Percentiles rank a stretch among this genome's conserved stretches.
Conservation (phyloP, 2,329 filamentous ascomycete genomes). For the Xylariaceae sp. region DNA sequence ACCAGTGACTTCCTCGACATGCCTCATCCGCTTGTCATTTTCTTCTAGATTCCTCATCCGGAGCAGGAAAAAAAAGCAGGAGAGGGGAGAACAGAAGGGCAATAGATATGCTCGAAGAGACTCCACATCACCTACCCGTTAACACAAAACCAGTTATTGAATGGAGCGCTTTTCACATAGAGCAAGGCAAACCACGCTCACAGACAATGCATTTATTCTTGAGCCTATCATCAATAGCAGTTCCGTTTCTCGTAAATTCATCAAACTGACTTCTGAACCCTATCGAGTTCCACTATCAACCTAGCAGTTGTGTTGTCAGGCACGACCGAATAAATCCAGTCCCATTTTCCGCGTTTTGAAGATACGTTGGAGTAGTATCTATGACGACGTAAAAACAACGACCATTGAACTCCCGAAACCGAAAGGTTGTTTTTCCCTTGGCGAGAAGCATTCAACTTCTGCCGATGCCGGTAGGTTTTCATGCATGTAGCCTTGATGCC, state of each 20-base stretch:
- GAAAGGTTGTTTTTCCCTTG: constrained; percentile 13
- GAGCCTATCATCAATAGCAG: neutral
- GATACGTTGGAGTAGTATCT: constrained; percentile 8
- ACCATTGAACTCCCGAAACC: constrained; percentile 14
- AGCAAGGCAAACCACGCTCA: too few species aligned
- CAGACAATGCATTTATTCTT: too few species aligned
- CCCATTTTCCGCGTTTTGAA: constrained; percentile 9
- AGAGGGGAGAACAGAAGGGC: too few species aligned
- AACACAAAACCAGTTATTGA: too few species aligned
- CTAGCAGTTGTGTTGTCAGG: constrained; percentile 8
- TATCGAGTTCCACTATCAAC: constrained; percentile 11
- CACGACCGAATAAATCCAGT: constrained; percentile 13
- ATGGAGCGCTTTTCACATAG: too few species aligned
- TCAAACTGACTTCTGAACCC: constrained; percentile 8
- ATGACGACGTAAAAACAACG: constrained; percentile 11
- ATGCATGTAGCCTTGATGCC: constrained; percentile 9
- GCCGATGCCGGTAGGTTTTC: constrained; percentile 6
- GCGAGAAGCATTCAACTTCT: constrained; percentile 4
- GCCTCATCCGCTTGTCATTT: too few species aligned
- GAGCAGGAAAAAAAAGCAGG: too few species aligned
- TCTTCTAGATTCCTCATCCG: too few species aligned
- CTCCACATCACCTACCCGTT: too few species aligned
- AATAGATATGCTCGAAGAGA: too few species aligned
- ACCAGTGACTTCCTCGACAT: too few species aligned
- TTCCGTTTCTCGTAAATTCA: constrained; percentile 1